A percentile compares a stretch with the other conserved stretches of the same genome.
phyloP scores from a whole-genome alignment of 352 stramenopile genomes.

The Paralagenidium karlingii region DNA sequence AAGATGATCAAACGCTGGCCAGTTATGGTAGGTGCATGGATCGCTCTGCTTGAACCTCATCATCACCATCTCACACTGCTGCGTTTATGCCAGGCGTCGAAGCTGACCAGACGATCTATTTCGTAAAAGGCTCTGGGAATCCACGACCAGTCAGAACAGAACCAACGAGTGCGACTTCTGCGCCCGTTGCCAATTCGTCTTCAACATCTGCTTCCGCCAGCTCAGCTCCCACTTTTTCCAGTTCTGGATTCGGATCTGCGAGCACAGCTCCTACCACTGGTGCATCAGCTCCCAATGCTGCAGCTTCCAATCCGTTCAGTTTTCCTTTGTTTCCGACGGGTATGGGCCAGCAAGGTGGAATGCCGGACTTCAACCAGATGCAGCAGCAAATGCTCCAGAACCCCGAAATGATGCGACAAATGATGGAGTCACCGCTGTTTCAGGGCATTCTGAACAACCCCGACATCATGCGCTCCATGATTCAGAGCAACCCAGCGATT shows the following conservation, averaged over 20 bases:
- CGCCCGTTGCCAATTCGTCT: constrained; percentile 2
- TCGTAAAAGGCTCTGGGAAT: constrained; percentile 54
- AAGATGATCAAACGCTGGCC: constrained; percentile 74
- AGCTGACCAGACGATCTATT: constrained; percentile 73
- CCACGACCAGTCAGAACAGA: constrained; percentile 11
- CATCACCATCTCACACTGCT: constrained; percentile 1
- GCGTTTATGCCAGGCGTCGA: constrained; percentile 32
- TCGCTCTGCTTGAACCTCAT: constrained; percentile 8
- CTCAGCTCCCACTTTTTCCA: constrained; percentile 3
- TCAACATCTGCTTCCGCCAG: constrained; percentile 12
- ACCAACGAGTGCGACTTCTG: constrained; percentile 5
- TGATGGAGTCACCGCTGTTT: constrained; percentile 87
- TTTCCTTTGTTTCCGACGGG: constrained; percentile 22
- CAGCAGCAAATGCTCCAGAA: constrained; percentile 86
- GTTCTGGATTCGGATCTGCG: constrained; percentile 37
- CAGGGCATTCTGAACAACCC: constrained; percentile 92
- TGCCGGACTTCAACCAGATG: constrained; percentile 63
- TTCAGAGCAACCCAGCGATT: constrained; percentile 95
- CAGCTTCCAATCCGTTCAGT: constrained; percentile 39
- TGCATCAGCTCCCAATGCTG: constrained; percentile 2
- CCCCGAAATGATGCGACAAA: constrained; percentile 77
- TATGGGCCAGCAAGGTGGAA: constrained; percentile 9
- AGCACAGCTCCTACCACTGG: not conserved
- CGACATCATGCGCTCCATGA: constrained; percentile 91
- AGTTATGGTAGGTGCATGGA: constrained; percentile 50